These are phyloP conservation scores for Bretschneidera sinensis DNA, from an alignment of 345 rosid genomes.

Conservation along the genomic window DNA sequence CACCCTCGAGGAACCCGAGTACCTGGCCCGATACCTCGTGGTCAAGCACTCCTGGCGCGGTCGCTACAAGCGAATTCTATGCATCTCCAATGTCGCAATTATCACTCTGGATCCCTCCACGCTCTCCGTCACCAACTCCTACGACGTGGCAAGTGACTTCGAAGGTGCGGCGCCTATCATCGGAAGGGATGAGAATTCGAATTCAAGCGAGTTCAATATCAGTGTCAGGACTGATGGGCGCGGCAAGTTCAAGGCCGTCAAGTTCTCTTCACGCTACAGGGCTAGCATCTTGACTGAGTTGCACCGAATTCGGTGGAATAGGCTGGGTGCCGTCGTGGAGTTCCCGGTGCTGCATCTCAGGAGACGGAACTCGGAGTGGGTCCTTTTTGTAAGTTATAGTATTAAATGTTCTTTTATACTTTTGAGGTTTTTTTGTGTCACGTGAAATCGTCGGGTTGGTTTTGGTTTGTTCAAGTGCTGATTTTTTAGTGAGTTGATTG, in stretches of 20 bases:
- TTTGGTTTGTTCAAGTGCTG: not conserved
- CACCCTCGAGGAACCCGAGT: slow-evolving; percentile 80
- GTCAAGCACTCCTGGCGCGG: slow-evolving; percentile 99
- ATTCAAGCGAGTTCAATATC: slow-evolving; percentile 62
- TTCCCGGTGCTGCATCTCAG: slow-evolving; percentile 79
- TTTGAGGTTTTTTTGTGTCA: no score
- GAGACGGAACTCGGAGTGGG: slow-evolving; percentile 74
- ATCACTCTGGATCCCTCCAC: slow-evolving; percentile 83
- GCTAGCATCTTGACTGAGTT: slow-evolving; percentile 79
- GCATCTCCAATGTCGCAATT: slow-evolving; percentile 59
- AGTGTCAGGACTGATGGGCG: slow-evolving; percentile 85
- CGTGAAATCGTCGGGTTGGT: no score
- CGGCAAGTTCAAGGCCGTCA: slow-evolving; percentile 78
- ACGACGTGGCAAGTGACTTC: slow-evolving; percentile 59
- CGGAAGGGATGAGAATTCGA: slow-evolving; percentile 65
- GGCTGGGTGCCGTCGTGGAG: slow-evolving; percentile 63
- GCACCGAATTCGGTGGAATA: slow-evolving; percentile 68
- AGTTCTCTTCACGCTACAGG: slow-evolving; percentile 72
- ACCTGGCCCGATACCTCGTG: slow-evolving; percentile 77
- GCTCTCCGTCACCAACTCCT: slow-evolving; percentile 70
- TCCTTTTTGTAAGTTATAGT: slow-evolving; percentile 59
- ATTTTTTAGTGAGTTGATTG: not conserved
- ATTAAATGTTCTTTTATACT: not conserved
- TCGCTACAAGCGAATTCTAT: slow-evolving; percentile 86
- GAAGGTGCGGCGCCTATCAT: slow-evolving; percentile 69